Evolutionary conservation across 306 rosid species (phyloP), one percentile per base, ranked within the genome.

Genomic region (Cicer arietinum): DNA sequence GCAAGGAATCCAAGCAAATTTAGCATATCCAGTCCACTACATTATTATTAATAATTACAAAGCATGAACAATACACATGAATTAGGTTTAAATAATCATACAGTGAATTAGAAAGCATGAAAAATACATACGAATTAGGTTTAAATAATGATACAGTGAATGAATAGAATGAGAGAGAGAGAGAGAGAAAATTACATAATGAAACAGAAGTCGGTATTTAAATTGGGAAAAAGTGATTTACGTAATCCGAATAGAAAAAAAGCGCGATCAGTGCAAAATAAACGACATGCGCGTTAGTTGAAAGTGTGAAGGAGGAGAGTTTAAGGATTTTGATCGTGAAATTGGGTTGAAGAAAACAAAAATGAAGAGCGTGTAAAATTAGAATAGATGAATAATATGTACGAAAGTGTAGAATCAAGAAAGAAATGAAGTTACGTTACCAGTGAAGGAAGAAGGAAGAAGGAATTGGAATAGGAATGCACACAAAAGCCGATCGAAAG

Each of bases 381-480:
- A 61, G 11, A 71, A 61, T 52, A 11, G 78, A 16, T 58, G 25
- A 44, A 50, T 22, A 11, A 64, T 17, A 60, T 66, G 64, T 10
- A 4, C 5, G n/a, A 45, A 69, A 75, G 78, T 73, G 35, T 50
- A 65, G 69, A 48, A 69, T 1, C 4, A 54, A 67, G 14, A 69
- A 7, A 69, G 63, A 7, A n/a, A 50, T 48, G 73, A 70, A 16
- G 66, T 20, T 20, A 58, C 54, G 39, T 79, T 78, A 82, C 74
- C 77, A 14, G 80, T 41, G 67, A 47, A 12, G 42, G 16, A 13
- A 46, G 42, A 45, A 43, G 8, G 30, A 41, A 64, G 7, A 22
- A 10, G 69, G 54, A 67, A 73, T 66, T 35, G 66, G 67, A 71
- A 76, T 54, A 69, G 68, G 56, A 74, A 80, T 60, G 18, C 20